These are phyloP conservation scores for Aspergillus hortae DNA, from an alignment of 2,329 filamentous ascomycete genomes.

Conservation along the genomic window DNA sequence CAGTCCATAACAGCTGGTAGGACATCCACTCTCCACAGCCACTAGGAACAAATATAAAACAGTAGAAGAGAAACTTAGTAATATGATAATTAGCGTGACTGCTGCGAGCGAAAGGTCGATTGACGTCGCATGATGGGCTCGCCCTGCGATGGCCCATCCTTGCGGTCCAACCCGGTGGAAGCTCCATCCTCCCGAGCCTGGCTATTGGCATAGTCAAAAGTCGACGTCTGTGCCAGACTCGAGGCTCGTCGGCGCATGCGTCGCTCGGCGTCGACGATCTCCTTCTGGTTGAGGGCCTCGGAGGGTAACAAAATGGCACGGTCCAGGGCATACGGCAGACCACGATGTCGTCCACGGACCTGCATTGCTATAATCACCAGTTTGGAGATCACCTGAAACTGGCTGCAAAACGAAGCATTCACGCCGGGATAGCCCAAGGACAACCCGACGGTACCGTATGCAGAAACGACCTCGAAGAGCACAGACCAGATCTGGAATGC, in stretches of 20 bases:
- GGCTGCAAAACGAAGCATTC: constrained; percentile 76
- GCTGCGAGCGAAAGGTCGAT: constrained; percentile 25
- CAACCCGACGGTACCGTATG: constrained; percentile 91
- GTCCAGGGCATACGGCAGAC: constrained; percentile 64
- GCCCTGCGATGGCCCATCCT: constrained; percentile 11
- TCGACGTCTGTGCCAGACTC: constrained; percentile 28
- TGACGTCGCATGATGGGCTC: constrained; percentile 25
- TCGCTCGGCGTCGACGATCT: constrained; percentile 51
- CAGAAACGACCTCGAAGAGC: constrained; percentile 83
- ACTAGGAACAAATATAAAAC: neutral
- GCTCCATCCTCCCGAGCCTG: neutral
- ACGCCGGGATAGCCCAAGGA: constrained; percentile 74
- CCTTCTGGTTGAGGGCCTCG: constrained; percentile 60
- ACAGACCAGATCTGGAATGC: constrained; percentile 64
- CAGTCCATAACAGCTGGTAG: too few species aligned
- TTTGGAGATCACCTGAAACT: constrained; percentile 71
- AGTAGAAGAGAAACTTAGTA: too few species aligned
- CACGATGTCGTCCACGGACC: constrained; percentile 62
- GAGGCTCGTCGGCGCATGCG: constrained; percentile 39
- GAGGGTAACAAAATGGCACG: constrained; percentile 66
- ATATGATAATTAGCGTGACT: constrained; percentile 10
- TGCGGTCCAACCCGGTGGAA: constrained; percentile 11
- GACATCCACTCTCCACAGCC: neutral
- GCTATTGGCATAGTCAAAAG: constrained; percentile 11
- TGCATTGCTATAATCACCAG: constrained; percentile 66